Evolutionary conservation across 2,329 filamentous ascomycete species (phyloP), one percentile per base, ranked within the genome.

Genomic region (Talaromyces pinophilus): DNA sequence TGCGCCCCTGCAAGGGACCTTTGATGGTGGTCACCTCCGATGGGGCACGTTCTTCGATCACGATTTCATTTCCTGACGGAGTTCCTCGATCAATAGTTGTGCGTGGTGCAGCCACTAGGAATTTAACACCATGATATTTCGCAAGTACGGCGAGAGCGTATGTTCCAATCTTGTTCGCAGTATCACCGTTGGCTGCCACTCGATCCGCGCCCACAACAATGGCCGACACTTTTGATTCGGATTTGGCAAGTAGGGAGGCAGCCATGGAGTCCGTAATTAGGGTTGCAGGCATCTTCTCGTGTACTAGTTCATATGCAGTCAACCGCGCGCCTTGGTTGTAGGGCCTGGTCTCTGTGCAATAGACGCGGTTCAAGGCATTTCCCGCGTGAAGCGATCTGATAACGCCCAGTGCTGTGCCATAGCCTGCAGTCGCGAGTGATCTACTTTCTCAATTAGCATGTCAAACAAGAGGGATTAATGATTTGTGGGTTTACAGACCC

Each of bases 241-340:
- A 64, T 74, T 67, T 78, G 67, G 70, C 84, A 75, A 99, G 90
- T 8, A 99, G 85, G 0, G 94, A 90, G 13, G 90, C 93, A 1
- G 92, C 95, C 95, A 99, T 99, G 35, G 93, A 97, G 79, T 99
- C 95, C 0, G 94, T 96, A 71, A 99, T 90, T 59, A 99, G 83
- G 0, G 93, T 98, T 55, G 92, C 89, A 2, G 95, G 94, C 64
- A 99, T 97, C 17, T 88, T 82, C 78, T 99, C 95, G 76, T 93
- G 94, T 7, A 96, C 91, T n/a, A 99, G 87, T 81, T 99, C 95
- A 77, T 96, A 99, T 7, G 95, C 93, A 4, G 95, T 99, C 67
- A 99, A 84, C 22, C 95, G 88, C 62, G 93, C 96, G 64, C 95
- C 95, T 82, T 99, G 95, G 82, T 99, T 99, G 81, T 99, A 99